A percentile compares a stretch with the other conserved stretches of the same genome.
phyloP scores from a whole-genome alignment of 2,329 filamentous ascomycete species.

The Trichoderma breve region DNA sequence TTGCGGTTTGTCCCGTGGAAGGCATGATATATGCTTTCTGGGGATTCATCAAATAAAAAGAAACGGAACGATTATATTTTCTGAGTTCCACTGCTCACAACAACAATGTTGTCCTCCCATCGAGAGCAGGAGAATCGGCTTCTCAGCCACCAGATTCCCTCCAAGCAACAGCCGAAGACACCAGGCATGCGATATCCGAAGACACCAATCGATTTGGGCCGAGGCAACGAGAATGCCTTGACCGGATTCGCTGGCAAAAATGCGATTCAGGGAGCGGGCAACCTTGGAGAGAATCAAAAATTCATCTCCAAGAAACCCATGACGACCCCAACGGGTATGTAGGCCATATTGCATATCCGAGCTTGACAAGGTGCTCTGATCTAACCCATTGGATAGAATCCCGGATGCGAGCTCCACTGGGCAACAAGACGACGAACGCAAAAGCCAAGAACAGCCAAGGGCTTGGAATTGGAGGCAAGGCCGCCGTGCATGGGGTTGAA shows the following conservation, averaged over 20 bases:
- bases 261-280: slow-evolving; percentile 53
- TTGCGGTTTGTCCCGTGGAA: background rate
- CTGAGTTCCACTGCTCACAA: background rate
- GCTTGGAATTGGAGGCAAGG: slow-evolving; percentile 64
- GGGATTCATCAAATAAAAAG: background rate
- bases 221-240: slow-evolving; percentile 79
- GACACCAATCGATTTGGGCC: slow-evolving; percentile 73
- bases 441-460: slow-evolving; percentile 70
- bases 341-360: background rate
- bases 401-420: slow-evolving; percentile 74
- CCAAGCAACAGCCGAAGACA: slow-evolving; percentile 80
- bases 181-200: slow-evolving; percentile 74
- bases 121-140: slow-evolving; percentile 87
- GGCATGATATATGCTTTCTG: background rate
- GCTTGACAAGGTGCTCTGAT: slow-evolving; percentile 17
- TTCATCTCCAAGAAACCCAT: slow-evolving; percentile 55
- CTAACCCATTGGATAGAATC: slow-evolving; percentile 26
- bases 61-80: background rate
- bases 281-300: slow-evolving; percentile 51
- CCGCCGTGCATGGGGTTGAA: slow-evolving; percentile 56
- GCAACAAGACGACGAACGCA: slow-evolving; percentile 94
- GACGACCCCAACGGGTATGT: slow-evolving; percentile 76
- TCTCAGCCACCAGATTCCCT: slow-evolving; percentile 68
- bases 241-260: slow-evolving; percentile 39
- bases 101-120: slow-evolving; percentile 71